These are phyloP conservation scores for Coemansia nantahalensis DNA, from an alignment of 192 early-diverging fungal species.

Conservation along the genomic window DNA sequence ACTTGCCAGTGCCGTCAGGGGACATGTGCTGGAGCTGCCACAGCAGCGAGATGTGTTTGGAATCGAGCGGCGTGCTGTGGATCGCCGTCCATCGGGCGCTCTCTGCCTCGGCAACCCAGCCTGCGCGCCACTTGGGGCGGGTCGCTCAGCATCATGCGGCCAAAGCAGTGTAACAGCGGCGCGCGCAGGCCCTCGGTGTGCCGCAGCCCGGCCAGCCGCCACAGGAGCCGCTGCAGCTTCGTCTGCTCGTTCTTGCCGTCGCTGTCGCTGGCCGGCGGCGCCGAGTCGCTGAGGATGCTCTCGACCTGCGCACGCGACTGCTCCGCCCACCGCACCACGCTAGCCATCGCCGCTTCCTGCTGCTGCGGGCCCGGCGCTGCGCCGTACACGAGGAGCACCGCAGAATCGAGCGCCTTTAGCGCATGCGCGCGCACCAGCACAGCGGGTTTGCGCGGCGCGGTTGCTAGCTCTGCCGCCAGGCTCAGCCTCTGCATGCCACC, in stretches of 20 bases:
- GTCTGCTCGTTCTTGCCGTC: constrained; percentile 4
- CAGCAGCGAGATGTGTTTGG: no score
- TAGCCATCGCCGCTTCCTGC: neutral
- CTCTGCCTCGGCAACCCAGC: no score
- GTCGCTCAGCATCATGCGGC: no score
- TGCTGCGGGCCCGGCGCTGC: neutral
- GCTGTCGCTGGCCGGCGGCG: constrained; percentile 15
- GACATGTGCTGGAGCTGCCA: no score
- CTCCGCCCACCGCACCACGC: neutral
- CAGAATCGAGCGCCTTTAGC: constrained; percentile 2
- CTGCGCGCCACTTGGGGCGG: no score
- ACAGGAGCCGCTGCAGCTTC: constrained; percentile 17
- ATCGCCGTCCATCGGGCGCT: no score
- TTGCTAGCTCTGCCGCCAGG: neutral
- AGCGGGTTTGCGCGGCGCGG: constrained; percentile 8
- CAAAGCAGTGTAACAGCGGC: no score
- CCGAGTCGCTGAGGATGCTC: neutral
- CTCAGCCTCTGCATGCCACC: neutral
- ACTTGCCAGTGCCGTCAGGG: no score
- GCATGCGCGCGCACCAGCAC: constrained; percentile 19
- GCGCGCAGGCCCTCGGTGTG: constrained; percentile 8
- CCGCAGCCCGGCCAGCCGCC: constrained; percentile 32
- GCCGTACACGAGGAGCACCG: constrained; percentile 9
- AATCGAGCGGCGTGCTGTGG: no score
- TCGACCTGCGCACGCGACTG: neutral